phyloP scores from a whole-genome alignment of 805 yeast genomes.

The Priceomyces castillae region DNA sequence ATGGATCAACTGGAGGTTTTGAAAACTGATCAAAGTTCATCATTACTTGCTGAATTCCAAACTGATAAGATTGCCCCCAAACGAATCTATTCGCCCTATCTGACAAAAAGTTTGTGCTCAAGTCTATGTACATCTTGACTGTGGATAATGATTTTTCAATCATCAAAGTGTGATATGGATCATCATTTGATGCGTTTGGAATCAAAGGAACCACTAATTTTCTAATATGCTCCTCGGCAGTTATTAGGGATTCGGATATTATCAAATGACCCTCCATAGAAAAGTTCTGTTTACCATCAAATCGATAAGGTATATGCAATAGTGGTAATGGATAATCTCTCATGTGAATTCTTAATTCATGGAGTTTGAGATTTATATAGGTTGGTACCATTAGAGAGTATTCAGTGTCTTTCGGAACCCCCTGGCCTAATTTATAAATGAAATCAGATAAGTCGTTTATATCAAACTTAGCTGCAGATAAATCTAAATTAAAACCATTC shows the following conservation, averaged over 20 bases:
- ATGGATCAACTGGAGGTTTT: constrained; percentile 87
- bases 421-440: constrained; percentile 73
- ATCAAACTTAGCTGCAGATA: constrained; percentile 28
- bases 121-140: constrained; percentile 65
- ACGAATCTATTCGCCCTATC: constrained; percentile 60
- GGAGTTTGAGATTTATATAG: constrained; percentile 51
- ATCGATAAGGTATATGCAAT: constrained; percentile 59
- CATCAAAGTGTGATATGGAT: constrained; percentile 48
- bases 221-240: constrained; percentile 52
- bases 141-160: constrained; percentile 77
- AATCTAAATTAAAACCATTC: constrained; percentile 22
- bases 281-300: constrained; percentile 21
- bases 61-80: constrained; percentile 85
- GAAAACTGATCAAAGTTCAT: constrained; percentile 76
- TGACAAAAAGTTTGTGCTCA: constrained; percentile 55
- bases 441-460: constrained; percentile 52
- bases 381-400: constrained; percentile 71
- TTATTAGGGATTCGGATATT: constrained; percentile 61
- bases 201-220: constrained; percentile 52
- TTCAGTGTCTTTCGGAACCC: constrained; percentile 67
- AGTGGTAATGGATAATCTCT: constrained; percentile 88
- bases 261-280: constrained; percentile 60
- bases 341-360: constrained; percentile 66
- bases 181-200: not conserved
- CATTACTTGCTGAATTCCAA: constrained; percentile 79